Conservation (phyloP, 331 rosid species). For the Pyrus hybrid region DNA sequence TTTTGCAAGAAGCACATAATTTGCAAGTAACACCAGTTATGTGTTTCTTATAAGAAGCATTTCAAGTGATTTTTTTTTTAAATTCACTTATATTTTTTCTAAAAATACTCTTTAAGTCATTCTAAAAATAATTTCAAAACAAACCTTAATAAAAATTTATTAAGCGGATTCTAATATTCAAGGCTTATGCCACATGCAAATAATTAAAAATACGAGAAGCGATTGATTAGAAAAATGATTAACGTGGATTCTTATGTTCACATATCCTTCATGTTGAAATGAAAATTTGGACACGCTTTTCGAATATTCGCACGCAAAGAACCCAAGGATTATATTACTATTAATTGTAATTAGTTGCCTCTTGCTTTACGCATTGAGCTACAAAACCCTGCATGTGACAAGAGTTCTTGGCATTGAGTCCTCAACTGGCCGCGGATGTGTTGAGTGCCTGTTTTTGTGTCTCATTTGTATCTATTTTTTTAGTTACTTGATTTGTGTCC, state of each 20-base stretch:
- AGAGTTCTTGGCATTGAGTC: constrained; percentile 36
- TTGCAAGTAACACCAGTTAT: no score
- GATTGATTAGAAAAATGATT: constrained; percentile 37
- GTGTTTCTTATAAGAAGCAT: no score
- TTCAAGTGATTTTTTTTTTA: no score
- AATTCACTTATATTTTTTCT: no score
- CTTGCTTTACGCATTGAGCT: constrained; percentile 3
- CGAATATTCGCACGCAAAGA: constrained; percentile 55
- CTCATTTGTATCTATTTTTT: no score
- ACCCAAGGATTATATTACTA: constrained; percentile 14
- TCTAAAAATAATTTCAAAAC: background rate
- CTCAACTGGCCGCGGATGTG: background rate
- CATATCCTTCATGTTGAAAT: constrained; percentile 1
- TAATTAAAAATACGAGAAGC: constrained; percentile 8
- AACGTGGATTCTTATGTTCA: constrained; percentile 19
- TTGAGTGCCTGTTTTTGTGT: no score
- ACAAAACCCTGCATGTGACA: constrained; percentile 29
- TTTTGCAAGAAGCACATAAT: no score
- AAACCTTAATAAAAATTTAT: background rate
- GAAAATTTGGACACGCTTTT: constrained; percentile 16
- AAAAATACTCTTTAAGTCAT: no score
- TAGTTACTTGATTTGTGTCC: no score
- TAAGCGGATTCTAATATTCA: background rate
- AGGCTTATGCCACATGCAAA: constrained; percentile 36
- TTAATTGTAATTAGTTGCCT: background rate